phyloP scores from a whole-genome alignment of 2,329 filamentous ascomycete species.

The Hypoxylon sp. region DNA sequence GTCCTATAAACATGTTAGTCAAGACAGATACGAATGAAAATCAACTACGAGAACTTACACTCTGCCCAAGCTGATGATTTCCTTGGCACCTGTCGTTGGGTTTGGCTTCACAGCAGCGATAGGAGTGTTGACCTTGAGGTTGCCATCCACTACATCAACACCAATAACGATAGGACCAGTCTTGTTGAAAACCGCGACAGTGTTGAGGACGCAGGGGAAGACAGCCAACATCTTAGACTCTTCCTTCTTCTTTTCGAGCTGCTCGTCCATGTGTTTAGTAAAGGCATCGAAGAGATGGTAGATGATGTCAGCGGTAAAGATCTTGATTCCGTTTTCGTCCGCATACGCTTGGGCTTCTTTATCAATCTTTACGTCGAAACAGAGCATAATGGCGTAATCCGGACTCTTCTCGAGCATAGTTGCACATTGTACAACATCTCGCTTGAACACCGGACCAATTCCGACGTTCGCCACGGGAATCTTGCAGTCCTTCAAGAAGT shows the following conservation, averaged over 20 bases:
- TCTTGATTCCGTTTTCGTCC: constrained; percentile 93
- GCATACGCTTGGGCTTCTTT: constrained; percentile 93
- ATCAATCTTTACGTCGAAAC: constrained; percentile 99
- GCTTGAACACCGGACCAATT: constrained; percentile 97
- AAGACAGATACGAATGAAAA: neutral
- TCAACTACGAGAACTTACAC: constrained; percentile 71
- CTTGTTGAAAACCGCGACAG: constrained; percentile 98
- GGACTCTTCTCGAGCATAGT: constrained; percentile 96
- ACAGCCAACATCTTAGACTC: constrained; percentile 95
- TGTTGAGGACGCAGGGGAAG: constrained; percentile 91
- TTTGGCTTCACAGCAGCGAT: constrained; percentile 88
- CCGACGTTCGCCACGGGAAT: constrained; percentile 97
- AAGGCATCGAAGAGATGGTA: constrained; percentile 98
- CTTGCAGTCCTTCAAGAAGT: constrained; percentile 95
- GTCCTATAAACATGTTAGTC: constrained; percentile 65
- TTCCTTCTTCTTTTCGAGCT: constrained; percentile 92
- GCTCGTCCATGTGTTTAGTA: constrained; percentile 89
- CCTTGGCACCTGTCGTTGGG: constrained; percentile 79
- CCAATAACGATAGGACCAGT: constrained; percentile 93
- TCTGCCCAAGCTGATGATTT: constrained; percentile 85
- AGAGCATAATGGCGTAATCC: constrained; percentile 98
- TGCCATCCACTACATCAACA: constrained; percentile 93
- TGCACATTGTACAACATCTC: constrained; percentile 94
- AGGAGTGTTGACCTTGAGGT: constrained; percentile 85
- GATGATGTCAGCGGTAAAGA: constrained; percentile 98